Evolutionary conservation across 495 filamentous ascomycete genomes (phyloP).

Genomic region (Aspergillus wentii): DNA sequence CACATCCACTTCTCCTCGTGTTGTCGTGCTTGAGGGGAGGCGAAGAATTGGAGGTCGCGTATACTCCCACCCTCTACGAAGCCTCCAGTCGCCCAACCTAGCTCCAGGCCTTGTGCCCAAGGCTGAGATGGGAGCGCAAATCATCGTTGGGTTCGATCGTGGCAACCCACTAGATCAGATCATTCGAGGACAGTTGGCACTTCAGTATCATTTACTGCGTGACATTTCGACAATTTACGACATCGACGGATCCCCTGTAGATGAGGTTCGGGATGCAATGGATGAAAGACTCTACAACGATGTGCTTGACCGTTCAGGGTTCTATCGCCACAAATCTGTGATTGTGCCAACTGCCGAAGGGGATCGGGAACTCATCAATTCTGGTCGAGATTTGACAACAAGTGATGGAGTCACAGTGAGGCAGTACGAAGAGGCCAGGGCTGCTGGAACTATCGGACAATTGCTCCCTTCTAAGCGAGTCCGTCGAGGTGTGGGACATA

Average conservation of each 20-base stretch:
- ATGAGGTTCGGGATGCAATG: slow-evolving; percentile 72
- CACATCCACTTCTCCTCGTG: slow-evolving; percentile 59
- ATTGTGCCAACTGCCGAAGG: slow-evolving; percentile 72
- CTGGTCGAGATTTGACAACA: slow-evolving; percentile 68
- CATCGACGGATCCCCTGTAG: slow-evolving; percentile 72
- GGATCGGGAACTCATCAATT: slow-evolving; percentile 76
- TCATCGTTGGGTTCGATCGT: slow-evolving; percentile 92
- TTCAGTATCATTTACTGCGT: slow-evolving; percentile 77
- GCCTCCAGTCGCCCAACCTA: slow-evolving; percentile 44
- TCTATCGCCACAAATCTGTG: slow-evolving; percentile 73
- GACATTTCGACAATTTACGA: slow-evolving; percentile 91
- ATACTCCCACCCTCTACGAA: slow-evolving; percentile 80
- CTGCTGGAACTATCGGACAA: slow-evolving; percentile 35
- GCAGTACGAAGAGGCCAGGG: slow-evolving; percentile 58
- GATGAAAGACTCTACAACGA: slow-evolving; percentile 92
- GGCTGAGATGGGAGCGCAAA: slow-evolving; percentile 94
- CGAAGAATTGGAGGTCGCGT: slow-evolving; percentile 88
- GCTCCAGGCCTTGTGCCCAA: slow-evolving; percentile 59
- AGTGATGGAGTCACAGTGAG: slow-evolving; percentile 69
- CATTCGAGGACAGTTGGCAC: slow-evolving; percentile 82
- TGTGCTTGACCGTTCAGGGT: slow-evolving; percentile 82
- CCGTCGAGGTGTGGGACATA: slow-evolving; percentile 41
- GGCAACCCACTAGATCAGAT: slow-evolving; percentile 91
- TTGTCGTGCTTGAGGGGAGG: slow-evolving; percentile 84
- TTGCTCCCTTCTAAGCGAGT: slow-evolving; percentile 37